A percentile compares a stretch with the other conserved stretches of the same genome.
Conservation (phyloP, 257 asterid genomes). For the Solanum medicagineum region DNA sequence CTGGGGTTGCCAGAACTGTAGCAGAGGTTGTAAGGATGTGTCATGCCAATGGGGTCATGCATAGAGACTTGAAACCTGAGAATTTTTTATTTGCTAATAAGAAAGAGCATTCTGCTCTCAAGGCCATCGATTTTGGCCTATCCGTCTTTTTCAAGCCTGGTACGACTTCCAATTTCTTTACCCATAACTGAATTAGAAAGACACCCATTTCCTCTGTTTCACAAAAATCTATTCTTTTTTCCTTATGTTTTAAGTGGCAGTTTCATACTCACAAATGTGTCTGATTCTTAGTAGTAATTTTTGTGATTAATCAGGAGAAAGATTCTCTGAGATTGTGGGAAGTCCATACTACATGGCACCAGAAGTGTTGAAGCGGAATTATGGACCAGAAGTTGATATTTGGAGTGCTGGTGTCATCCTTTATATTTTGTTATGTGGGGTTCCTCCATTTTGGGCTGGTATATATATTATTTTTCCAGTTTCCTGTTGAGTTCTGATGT, state of each 20-base stretch:
- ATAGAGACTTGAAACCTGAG: slow-evolving; percentile 98
- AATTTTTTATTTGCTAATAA: slow-evolving; percentile 78
- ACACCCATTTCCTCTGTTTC: not conserved
- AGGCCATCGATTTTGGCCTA: slow-evolving; percentile 80
- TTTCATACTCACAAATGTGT: not conserved
- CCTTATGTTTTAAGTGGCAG: not conserved
- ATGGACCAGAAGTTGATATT: slow-evolving; percentile 83
- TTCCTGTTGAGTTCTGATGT: not conserved
- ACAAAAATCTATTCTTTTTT: not conserved
- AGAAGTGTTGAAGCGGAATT: slow-evolving; percentile 78
- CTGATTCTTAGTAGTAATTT: not conserved
- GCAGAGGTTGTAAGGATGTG: slow-evolving; percentile 88
- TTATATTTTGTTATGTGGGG: slow-evolving; percentile 88
- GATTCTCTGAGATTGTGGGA: slow-evolving; percentile 81
- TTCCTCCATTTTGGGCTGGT: slow-evolving; percentile 99
- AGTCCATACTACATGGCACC: slow-evolving; percentile 97
- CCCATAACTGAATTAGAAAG: not conserved
- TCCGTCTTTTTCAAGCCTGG: slow-evolving; percentile 85
- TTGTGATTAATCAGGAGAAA: slow-evolving; percentile 37
- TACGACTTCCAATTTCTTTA: slow-evolving; percentile 3
- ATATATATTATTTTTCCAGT: not conserved
- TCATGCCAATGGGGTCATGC: slow-evolving; percentile 75
- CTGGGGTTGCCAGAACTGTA: slow-evolving; percentile 51
- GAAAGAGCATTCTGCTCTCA: slow-evolving; percentile 73
- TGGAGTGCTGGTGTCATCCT: slow-evolving; percentile 96